Percentiles rank a stretch among this genome's conserved stretches.
Evolutionary conservation across 768 basidiomycete species (phyloP).

Genomic region (Butyriboletus loyo): DNA sequence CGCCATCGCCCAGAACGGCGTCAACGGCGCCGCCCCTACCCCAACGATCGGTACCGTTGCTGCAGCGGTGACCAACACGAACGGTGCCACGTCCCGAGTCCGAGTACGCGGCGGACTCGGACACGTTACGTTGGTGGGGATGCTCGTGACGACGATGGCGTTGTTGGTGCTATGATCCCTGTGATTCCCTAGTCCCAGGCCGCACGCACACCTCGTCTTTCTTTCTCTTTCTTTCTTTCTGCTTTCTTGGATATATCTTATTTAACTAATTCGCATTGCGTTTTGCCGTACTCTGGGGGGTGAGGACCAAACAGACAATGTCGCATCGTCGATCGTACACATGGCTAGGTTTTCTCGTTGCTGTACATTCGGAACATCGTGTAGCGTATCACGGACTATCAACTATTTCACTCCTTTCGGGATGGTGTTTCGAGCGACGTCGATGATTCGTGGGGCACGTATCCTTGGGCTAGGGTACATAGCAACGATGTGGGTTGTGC

Average conservation of each 20-base stretch:
- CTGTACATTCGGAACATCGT: neutral
- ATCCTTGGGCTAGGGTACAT: too few species aligned
- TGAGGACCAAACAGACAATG: neutral
- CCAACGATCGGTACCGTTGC: constrained; percentile 55
- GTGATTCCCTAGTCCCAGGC: neutral
- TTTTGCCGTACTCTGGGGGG: neutral
- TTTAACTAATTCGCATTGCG: neutral
- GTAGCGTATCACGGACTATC: constrained; percentile 1
- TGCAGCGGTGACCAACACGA: constrained; percentile 40
- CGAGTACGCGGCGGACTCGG: neutral
- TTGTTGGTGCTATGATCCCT: constrained; percentile 3
- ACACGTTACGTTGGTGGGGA: neutral
- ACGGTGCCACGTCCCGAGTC: neutral
- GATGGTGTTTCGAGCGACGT: too few species aligned
- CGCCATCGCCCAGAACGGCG: constrained; percentile 26
- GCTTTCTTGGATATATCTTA: neutral
- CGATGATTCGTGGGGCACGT: too few species aligned
- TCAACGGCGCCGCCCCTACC: constrained; percentile 41
- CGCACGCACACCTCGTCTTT: neutral
- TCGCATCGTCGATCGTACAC: neutral
- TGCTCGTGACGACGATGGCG: neutral
- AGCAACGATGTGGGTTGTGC: too few species aligned
- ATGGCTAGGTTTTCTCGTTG: neutral
- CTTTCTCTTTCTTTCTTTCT: neutral
- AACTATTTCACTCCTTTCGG: neutral